Conservation (phyloP, 345 rosid species). For the Corchorus capsularis region DNA sequence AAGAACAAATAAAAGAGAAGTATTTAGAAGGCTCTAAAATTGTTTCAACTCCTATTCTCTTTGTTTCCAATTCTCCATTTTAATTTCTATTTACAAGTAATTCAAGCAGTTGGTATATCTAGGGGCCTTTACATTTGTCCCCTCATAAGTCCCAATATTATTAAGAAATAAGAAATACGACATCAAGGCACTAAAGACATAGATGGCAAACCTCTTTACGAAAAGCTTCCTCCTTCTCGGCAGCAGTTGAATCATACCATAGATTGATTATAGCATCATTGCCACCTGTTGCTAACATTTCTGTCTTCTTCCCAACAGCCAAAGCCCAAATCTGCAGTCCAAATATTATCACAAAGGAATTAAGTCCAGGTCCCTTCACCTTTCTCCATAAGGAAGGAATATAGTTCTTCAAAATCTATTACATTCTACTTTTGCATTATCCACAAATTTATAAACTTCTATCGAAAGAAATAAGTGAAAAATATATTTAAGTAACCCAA, state of each 20-base stretch:
- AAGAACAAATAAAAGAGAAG: neutral
- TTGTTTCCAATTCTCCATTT: neutral
- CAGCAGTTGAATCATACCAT: slow-evolving; percentile 88
- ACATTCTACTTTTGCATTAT: neutral
- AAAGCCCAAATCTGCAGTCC: slow-evolving; percentile 83
- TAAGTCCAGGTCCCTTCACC: neutral
- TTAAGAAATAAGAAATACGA: neutral
- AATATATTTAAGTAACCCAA: slow-evolving; percentile 3
- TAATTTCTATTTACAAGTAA: slow-evolving; percentile 6
- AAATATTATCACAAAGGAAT: slow-evolving; percentile 6
- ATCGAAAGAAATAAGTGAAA: neutral
- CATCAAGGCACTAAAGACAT: slow-evolving; percentile 5
- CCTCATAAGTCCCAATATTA: neutral
- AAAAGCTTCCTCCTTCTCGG: slow-evolving; percentile 85
- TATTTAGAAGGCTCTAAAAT: neutral
- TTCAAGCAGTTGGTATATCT: neutral
- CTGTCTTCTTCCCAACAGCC: slow-evolving; percentile 90
- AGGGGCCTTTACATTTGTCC: neutral
- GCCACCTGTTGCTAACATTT: slow-evolving; percentile 92
- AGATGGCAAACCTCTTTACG: slow-evolving; percentile 72
- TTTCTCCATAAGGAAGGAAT: neutral
- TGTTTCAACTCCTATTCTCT: neutral
- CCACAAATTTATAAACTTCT: neutral
- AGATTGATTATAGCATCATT: slow-evolving; percentile 81
- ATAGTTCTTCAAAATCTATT: neutral